These are phyloP conservation scores for Capsicum pubescens DNA, from an alignment of 257 asterid species.

Conservation along the genomic window DNA sequence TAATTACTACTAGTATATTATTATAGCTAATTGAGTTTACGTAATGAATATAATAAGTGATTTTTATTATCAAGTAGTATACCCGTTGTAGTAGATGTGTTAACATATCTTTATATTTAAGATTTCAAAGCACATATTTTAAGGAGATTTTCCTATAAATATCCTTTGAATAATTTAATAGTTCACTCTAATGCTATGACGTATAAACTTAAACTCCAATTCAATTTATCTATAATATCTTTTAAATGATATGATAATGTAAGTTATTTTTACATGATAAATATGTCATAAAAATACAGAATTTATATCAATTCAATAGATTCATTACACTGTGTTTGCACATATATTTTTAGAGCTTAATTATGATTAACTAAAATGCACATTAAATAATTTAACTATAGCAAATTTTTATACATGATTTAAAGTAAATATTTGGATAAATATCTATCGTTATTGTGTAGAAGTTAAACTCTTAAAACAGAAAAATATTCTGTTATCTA, in stretches of 20 bases:
- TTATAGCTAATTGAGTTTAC: background rate
- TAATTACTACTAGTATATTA: no score
- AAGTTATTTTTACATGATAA: no score
- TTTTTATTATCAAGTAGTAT: background rate
- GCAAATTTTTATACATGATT: no score
- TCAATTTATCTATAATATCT: no score
- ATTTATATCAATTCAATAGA: background rate
- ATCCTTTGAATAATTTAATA: no score
- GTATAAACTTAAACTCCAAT: no score
- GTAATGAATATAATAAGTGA: background rate
- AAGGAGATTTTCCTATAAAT: background rate
- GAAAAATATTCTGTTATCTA: background rate
- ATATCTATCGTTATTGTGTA: background rate
- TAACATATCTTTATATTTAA: background rate
- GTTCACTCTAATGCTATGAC: no score
- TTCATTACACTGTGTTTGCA: background rate
- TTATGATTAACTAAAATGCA: background rate
- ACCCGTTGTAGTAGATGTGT: background rate
- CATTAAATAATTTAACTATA: background rate
- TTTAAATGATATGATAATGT: no score
- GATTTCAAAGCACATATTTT: background rate
- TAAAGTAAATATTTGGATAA: no score
- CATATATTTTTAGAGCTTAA: background rate
- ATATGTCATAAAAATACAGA: background rate
- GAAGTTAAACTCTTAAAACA: background rate